Base-by-base conservation (phyloP, 2,329 filamentous ascomycete species). In the Ophiostoma angusticollis region DNA sequence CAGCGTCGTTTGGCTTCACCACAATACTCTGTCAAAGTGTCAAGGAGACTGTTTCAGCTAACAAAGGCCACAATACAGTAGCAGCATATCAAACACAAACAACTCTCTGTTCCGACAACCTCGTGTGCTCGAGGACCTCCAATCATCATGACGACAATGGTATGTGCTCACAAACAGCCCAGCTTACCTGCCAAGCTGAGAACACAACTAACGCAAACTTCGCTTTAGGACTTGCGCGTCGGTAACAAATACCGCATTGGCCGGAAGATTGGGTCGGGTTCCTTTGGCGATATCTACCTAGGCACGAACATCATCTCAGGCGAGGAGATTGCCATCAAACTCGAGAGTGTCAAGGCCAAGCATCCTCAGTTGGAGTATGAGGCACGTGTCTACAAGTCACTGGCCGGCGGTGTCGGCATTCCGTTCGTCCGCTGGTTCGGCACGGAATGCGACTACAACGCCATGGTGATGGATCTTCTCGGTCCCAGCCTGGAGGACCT, bases 221-320 rank as follows among this genome's bases (percentile, higher is more conserved):
- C 13, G 14, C 33, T 1, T 9, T 55, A 96, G 89, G 91, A 98
- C 77, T 79, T 98, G 56, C 86, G 91, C 58, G 91, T 98, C 65
- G 91, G 91, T 65, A 96, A 96, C 64, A 96, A 98, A 61, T 98
- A 98, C 78, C 86, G 91, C 55, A 96, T 98, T 63, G 91, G 91
- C 61, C 85, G 91, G 55, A 98, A 98, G 75, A 98, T 98, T 57
- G 91, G 91, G 53, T 94, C 86, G 52, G 91, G 91, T 52, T 87
- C 80, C 57, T 98, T 98, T 61, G 91, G 91, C 68, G 91, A 96
- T 55, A 96, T 98, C 59, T 98, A 96, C 65, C 78, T 96, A 39
- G 91, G 91, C 54, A 98, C 91, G 62, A 96, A 98, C 71, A 96
- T 98, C 67, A 96, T 96, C 64, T 96, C 91, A 5, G 91, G 91